phyloP scores from a whole-genome alignment of 345 rosid species.

The Camelina neglecta region DNA sequence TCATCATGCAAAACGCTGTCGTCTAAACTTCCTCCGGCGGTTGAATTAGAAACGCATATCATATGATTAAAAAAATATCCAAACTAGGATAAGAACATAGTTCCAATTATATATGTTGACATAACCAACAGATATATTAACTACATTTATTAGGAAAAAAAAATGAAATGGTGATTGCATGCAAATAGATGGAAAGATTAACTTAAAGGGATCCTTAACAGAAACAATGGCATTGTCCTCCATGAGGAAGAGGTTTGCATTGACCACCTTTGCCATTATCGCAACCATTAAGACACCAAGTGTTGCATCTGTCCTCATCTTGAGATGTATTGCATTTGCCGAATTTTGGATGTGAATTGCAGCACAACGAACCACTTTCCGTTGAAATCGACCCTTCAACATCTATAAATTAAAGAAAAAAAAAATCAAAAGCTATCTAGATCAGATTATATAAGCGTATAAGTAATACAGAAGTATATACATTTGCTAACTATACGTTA shows the following conservation, averaged over 20 bases:
- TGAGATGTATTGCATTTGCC: neutral
- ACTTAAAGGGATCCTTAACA: slow-evolving; percentile 21
- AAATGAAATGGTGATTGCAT: neutral
- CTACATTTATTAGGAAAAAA: neutral
- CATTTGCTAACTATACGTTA: no score
- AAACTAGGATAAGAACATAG: no score
- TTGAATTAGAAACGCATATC: no score
- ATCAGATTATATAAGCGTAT: neutral
- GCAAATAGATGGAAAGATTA: neutral
- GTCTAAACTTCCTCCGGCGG: no score
- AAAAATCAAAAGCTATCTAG: neutral
- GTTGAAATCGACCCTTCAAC: slow-evolving; percentile 4
- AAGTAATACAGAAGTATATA: no score
- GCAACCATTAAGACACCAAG: slow-evolving; percentile 20
- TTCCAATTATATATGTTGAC: no score
- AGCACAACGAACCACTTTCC: slow-evolving; percentile 17
- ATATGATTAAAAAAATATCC: no score
- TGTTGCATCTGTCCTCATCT: slow-evolving; percentile 8
- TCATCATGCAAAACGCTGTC: no score
- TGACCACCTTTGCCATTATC: slow-evolving; percentile 25
- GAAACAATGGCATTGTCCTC: slow-evolving; percentile 15
- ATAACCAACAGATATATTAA: neutral
- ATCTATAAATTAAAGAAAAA: neutral
- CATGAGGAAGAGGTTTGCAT: slow-evolving; percentile 27
- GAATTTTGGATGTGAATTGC: slow-evolving; percentile 26